Percentiles rank a stretch among this genome's conserved stretches.
Evolutionary conservation across 2,329 filamentous ascomycete species (phyloP).

Genomic region (Phyllosticta ampelicida): DNA sequence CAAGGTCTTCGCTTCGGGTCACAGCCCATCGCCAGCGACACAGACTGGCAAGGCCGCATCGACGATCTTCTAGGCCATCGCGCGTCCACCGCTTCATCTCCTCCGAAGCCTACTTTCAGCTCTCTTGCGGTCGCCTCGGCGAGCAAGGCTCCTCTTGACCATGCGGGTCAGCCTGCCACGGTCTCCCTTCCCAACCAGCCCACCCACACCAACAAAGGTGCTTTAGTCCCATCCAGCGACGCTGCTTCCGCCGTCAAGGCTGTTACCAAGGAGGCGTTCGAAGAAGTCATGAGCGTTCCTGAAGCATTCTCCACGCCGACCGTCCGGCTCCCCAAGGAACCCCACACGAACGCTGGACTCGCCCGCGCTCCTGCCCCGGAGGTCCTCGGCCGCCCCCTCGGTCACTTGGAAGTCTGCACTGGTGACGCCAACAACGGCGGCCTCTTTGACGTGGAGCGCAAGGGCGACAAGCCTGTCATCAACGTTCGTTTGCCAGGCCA

Average conservation of each 20-base stretch:
- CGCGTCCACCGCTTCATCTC: neutral
- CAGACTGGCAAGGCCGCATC: conserved; percentile 69
- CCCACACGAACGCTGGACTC: conserved; percentile 6
- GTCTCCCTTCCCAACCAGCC: conserved; percentile 7
- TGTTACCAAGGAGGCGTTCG: conserved; percentile 5
- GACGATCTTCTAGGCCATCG: conserved; percentile 51
- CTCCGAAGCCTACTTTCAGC: neutral
- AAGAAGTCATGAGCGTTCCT: conserved; percentile 8
- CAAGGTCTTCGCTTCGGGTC: conserved; percentile 20
- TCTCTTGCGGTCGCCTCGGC: conserved; percentile 1
- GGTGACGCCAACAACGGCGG: neutral
- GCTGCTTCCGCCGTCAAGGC: neutral
- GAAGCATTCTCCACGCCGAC: conserved; percentile 8
- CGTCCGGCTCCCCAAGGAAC: conserved; percentile 3
- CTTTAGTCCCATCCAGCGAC: neutral
- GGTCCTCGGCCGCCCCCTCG: neutral
- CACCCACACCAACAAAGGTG: neutral
- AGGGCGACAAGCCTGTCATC: neutral
- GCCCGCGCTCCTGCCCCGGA: neutral
- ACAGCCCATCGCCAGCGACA: conserved; percentile 27
- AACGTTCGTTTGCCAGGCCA: neutral
- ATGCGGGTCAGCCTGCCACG: neutral
- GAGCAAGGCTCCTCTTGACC: conserved; percentile 7
- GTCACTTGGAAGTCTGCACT: neutral
- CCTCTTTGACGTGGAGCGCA: neutral